Conservation (phyloP, 805 yeast species). For the Lipomyces orientalis region DNA sequence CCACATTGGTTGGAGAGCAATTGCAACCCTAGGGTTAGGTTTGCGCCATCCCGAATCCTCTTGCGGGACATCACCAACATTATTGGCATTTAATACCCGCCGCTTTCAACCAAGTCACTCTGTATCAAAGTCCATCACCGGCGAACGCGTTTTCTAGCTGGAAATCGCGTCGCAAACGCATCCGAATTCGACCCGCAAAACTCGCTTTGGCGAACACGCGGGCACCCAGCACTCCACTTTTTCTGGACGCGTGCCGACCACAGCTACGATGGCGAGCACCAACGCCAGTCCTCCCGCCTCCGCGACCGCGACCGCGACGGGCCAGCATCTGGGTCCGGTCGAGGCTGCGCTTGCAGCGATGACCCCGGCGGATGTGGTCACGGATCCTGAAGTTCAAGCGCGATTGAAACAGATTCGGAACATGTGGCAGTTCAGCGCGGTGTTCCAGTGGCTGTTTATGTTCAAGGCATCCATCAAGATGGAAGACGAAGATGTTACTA, state of each 20-base stretch:
- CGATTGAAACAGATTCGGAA: constrained; percentile 39
- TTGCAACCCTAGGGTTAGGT: no score
- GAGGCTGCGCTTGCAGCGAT: constrained; percentile 33
- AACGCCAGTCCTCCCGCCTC: not conserved
- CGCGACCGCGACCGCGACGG: constrained; percentile 26
- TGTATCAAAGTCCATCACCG: not conserved
- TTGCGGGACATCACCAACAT: not conserved
- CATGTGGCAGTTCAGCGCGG: constrained; percentile 43
- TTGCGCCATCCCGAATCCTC: not conserved
- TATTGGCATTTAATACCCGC: not conserved
- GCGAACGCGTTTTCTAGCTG: not conserved
- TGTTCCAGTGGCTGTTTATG: constrained; percentile 43
- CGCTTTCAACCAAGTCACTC: not conserved
- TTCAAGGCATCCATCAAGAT: constrained; percentile 38
- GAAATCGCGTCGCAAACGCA: not conserved
- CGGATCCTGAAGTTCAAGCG: constrained; percentile 21
- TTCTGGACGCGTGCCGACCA: constrained; percentile 2
- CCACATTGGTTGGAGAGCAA: no score
- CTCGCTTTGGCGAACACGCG: not conserved
- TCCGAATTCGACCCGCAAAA: not conserved
- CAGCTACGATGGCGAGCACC: constrained; percentile 2
- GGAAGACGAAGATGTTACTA: constrained; percentile 40
- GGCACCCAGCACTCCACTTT: not conserved
- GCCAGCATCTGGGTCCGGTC: constrained; percentile 25
- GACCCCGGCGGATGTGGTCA: constrained; percentile 28